These are phyloP conservation scores for Iris pallida DNA, from an alignment of 116 monocot species.

Conservation along the genomic window DNA sequence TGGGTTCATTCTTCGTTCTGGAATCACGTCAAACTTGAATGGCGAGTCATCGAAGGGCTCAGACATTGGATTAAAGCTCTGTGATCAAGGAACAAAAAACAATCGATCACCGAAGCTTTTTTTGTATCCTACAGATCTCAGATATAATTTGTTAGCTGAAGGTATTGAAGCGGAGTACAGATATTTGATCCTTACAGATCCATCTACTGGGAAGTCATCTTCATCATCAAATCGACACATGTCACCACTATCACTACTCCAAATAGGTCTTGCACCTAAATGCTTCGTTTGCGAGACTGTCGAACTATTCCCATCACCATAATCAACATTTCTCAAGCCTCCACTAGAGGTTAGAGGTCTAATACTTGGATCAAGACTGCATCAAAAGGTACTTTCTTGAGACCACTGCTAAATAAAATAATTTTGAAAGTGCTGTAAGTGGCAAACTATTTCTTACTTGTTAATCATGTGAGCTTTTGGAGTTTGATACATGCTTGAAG, in stretches of 20 bases:
- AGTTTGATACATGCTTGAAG: conserved; percentile 10
- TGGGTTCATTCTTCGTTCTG: conserved; percentile 26
- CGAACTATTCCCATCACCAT: conserved; percentile 25
- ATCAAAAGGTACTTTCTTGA: background rate
- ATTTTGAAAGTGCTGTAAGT: background rate
- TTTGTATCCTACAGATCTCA: no score
- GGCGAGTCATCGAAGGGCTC: conserved; percentile 85
- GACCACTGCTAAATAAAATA: background rate
- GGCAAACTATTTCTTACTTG: conserved; percentile 25
- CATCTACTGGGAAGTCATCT: conserved; percentile 24
- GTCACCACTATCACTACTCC: conserved; percentile 40
- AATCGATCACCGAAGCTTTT: no score
- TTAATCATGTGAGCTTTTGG: conserved; percentile 17
- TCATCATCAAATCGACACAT: conserved; percentile 57
- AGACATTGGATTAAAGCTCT: conserved; percentile 94
- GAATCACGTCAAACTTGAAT: conserved; percentile 53
- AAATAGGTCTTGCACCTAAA: conserved; percentile 36
- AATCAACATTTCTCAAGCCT: conserved; percentile 16
- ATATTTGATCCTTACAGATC: conserved; percentile 43
- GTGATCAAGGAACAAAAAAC: no score
- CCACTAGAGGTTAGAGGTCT: conserved; percentile 13
- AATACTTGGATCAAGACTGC: conserved; percentile 15
- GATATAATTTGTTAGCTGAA: no score
- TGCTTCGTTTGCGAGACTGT: conserved; percentile 19
- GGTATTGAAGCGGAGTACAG: no score